Percentiles rank a stretch among this genome's conserved stretches.
These are phyloP conservation scores for Mucor irregularis DNA, from an alignment of 371 early-diverging fungal genomes.

Conservation along the genomic window DNA sequence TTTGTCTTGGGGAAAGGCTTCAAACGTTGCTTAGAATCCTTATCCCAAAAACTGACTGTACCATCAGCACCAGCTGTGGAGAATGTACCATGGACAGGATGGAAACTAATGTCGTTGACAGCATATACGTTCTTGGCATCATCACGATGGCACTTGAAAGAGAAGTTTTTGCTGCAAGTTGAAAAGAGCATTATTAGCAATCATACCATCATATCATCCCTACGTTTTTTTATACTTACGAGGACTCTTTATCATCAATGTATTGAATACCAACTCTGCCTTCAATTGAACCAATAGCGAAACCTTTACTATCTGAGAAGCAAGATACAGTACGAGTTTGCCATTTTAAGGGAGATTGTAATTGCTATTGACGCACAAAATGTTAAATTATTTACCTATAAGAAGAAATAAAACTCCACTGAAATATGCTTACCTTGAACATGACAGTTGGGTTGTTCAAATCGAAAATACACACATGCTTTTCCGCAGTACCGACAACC, in stretches of 20 bases:
- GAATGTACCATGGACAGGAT: conserved; percentile 88
- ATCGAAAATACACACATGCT: conserved; percentile 77
- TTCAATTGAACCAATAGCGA: conserved; percentile 90
- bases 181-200: background rate
- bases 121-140: conserved; percentile 72
- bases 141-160: conserved; percentile 95
- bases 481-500: conserved; percentile 40
- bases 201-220: background rate
- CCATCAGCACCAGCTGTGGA: conserved; percentile 95
- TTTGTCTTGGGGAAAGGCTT: conserved; percentile 66
- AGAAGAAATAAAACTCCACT: background rate
- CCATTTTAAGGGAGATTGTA: conserved; percentile 82
- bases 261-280: conserved; percentile 93
- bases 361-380: conserved; percentile 30
- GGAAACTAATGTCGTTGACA: conserved; percentile 84
- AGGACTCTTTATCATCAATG: conserved; percentile 76
- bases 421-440: conserved; percentile 70
- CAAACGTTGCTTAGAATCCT: conserved; percentile 86
- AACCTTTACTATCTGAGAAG: conserved; percentile 80
- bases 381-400: background rate
- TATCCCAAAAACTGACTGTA: conserved; percentile 92
- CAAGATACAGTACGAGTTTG: conserved; percentile 84
- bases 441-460: conserved; percentile 76
- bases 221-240: conserved; percentile 46
- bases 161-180: conserved; percentile 69